A percentile compares a stretch with the other conserved stretches of the same genome.
phyloP scores from a whole-genome alignment of 1,284 basidiomycete genomes.

The Austroboletus olivaceoglutinosus region DNA sequence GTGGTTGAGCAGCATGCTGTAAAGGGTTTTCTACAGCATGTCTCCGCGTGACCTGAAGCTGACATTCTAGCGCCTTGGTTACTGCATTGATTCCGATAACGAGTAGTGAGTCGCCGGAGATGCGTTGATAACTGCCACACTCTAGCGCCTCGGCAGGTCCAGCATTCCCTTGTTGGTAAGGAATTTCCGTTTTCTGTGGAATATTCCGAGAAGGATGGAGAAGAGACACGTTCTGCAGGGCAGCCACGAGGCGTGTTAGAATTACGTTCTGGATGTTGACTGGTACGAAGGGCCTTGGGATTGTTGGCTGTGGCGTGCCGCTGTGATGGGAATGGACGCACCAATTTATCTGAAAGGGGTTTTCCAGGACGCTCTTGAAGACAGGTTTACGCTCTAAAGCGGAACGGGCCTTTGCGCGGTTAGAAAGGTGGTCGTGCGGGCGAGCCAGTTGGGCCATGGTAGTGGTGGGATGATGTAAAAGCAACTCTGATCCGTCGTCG shows the following conservation, averaged over 20 bases:
- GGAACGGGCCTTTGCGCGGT: conserved; percentile 52
- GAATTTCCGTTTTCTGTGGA: conserved; percentile 2
- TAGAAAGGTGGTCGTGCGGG: conserved; percentile 54
- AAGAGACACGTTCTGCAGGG: conserved; percentile 37
- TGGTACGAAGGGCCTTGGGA: conserved; percentile 62
- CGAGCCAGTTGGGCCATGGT: conserved; percentile 38
- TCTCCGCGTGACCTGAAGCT: conserved; percentile 42
- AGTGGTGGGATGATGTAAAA: background rate
- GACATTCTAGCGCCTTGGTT: conserved; percentile 69
- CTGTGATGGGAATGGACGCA: conserved; percentile 27
- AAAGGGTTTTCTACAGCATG: conserved; percentile 14
- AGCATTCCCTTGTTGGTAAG: background rate
- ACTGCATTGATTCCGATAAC: conserved; percentile 79
- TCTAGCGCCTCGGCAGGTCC: conserved; percentile 3
- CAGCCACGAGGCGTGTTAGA: conserved; percentile 47
- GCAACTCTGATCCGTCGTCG: background rate
- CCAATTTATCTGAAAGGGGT: conserved; percentile 72
- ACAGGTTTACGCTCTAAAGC: conserved; percentile 49
- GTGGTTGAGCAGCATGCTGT: conserved; percentile 20
- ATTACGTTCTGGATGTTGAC: conserved; percentile 59
- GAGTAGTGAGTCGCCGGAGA: conserved; percentile 38
- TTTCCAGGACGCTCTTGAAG: conserved; percentile 68
- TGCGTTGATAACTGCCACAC: background rate
- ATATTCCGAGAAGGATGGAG: conserved; percentile 10
- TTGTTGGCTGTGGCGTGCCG: conserved; percentile 3